A percentile compares a stretch with the other conserved stretches of the same genome.
phyloP scores from a whole-genome alignment of 2,329 filamentous ascomycete genomes.

The Fusarium keratoplasticum region DNA sequence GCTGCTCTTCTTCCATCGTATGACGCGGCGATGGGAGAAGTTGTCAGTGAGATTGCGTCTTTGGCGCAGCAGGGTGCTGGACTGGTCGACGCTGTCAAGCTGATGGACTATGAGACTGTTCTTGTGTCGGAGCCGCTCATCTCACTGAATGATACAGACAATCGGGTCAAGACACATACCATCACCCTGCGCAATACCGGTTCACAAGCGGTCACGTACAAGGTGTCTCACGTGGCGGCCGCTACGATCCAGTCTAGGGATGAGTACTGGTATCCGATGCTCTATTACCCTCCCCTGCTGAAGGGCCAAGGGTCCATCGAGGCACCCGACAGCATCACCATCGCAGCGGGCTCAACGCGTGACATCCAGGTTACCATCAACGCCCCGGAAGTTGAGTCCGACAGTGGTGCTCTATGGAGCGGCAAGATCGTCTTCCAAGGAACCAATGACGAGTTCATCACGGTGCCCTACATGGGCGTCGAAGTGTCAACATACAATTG shows the following conservation, averaged over 20 bases:
- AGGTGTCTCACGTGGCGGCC: constrained; percentile 20
- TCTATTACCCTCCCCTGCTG: constrained; percentile 24
- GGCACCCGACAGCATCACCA: background rate
- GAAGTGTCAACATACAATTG: constrained; percentile 39
- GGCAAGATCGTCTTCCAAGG: constrained; percentile 36
- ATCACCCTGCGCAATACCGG: background rate
- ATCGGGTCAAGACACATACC: background rate
- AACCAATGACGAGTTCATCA: constrained; percentile 24
- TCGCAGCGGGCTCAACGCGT: background rate
- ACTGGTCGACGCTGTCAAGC: background rate
- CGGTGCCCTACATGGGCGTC: constrained; percentile 36
- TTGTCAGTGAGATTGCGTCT: background rate
- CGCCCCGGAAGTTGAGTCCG: background rate
- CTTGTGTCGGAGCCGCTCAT: background rate
- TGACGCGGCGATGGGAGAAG: background rate
- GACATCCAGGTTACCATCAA: background rate
- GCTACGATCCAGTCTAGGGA: constrained; percentile 17
- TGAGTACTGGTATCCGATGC: constrained; percentile 14
- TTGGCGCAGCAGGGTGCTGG: background rate
- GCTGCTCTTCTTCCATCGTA: background rate
- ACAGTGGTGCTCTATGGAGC: constrained; percentile 39
- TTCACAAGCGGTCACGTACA: background rate
- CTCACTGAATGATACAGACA: background rate
- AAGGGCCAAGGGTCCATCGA: background rate
- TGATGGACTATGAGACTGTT: background rate